phyloP scores from a whole-genome alignment of 108 stramenopile genomes.

The Aurantiochytrium sp. region DNA sequence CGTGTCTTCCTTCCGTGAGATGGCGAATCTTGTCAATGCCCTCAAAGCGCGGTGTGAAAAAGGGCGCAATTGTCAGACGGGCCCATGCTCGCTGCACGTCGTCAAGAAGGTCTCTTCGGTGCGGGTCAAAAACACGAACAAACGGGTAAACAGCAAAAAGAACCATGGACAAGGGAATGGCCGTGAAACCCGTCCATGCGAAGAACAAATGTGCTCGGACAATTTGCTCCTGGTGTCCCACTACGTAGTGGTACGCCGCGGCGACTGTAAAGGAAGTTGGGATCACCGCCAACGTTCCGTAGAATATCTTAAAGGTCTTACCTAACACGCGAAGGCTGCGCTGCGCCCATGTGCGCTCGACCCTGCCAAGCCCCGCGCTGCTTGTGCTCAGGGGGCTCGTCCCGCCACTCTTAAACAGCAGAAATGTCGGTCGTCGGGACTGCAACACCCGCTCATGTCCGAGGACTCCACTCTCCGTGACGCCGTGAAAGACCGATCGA shows the following conservation, averaged over 20 bases:
- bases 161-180: not conserved
- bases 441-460: too few relatives aligned
- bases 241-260: not conserved
- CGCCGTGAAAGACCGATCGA: too few relatives aligned
- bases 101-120: not conserved
- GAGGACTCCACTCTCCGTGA: too few relatives aligned
- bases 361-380: too few relatives aligned
- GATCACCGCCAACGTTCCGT: not conserved
- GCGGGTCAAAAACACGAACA: not conserved
- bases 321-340: too few relatives aligned
- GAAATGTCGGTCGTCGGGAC: too few relatives aligned
- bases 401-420: too few relatives aligned
- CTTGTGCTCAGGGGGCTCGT: too few relatives aligned
- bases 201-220: constrained; percentile 6
- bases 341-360: too few relatives aligned
- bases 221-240: not conserved
- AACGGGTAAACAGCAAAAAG: not conserved
- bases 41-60: not conserved
- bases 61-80: not conserved
- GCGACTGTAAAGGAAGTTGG: not conserved
- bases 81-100: not conserved
- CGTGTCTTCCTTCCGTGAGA: not conserved
- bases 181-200: not conserved
- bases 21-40: not conserved
- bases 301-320: not conserved